Base-by-base conservation (phyloP, 768 basidiomycete species). In the Mrakia blollopis region DNA sequence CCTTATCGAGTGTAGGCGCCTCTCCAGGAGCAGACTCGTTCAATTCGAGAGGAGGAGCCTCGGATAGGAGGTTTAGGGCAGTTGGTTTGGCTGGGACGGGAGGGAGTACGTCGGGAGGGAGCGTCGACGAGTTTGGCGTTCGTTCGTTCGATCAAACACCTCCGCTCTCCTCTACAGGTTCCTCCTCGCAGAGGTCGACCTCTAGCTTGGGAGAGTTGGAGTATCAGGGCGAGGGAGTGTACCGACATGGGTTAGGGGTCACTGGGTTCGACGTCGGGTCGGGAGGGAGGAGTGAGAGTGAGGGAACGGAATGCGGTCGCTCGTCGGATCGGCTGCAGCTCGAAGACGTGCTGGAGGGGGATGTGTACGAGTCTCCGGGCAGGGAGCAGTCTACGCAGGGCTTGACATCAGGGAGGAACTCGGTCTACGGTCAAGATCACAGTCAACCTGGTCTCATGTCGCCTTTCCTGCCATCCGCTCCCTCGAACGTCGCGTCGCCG, bases 51-150 rank as follows among this genome's bases (percentile, higher is more conserved):
- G 25, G 35, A 39, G 65, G 37, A 23, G 13, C 21, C 25, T 21
- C 25, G 37, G 18, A 68, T 23, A 35, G 39, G 23, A 68, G 65
- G 35, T 68, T 39, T 23, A 41, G 65, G 65, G 44, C 65, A 23
- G 37, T 39, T 39, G 32, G 63, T 18, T 21, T 23, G 63, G 63
- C 11, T 9, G 65, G 65, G 25, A 39, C 37, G 23, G 65, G 37
- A 39, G 39, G 65, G 35, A 68, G 35, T 9, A 39, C 37, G 25
- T 23, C 65, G 35, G 37, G 65, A 21, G 65, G 65, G 35, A 68
- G 35, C 65, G 65, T 39, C 65, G 65, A 68, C 39, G 65, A 68
- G 65, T 68, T 68, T 68, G 65, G 65, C 21, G 21, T 41, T 37
- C 37, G 25, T 14, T 41, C 37, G 37, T 18, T n/a, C 65, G 65